These are phyloP conservation scores for Penicillium longicatenatum DNA, from an alignment of 495 filamentous ascomycete species.

Conservation along the genomic window DNA sequence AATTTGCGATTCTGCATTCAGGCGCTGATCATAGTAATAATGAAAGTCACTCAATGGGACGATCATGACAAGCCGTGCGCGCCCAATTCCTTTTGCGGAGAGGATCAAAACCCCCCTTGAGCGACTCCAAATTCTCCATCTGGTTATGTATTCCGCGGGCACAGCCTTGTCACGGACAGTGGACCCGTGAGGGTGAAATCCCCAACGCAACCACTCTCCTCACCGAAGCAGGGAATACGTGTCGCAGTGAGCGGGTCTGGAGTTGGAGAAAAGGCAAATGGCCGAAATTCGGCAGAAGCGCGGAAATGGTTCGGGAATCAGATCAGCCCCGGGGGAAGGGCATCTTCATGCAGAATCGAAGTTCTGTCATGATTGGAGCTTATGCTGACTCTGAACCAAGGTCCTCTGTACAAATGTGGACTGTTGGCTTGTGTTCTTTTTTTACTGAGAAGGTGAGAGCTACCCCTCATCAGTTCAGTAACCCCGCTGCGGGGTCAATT, in stretches of 20 bases:
- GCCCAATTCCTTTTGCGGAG: slow-evolving; percentile 1
- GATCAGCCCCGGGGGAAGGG: not conserved
- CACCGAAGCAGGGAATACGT: slow-evolving; percentile 13
- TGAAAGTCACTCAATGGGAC: not conserved
- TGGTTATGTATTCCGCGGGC: slow-evolving; percentile 9
- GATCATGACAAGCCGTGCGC: not conserved
- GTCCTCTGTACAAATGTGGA: not conserved
- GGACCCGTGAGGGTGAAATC: slow-evolving; percentile 18
- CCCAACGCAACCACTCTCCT: slow-evolving; percentile 23
- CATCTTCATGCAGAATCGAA: slow-evolving; percentile 5
- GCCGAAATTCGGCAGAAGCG: slow-evolving; percentile 25
- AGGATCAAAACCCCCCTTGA: not conserved
- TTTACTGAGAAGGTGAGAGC: not conserved
- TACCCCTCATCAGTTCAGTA: slow-evolving; percentile 35
- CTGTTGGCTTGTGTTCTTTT: not conserved
- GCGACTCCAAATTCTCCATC: slow-evolving; percentile 12
- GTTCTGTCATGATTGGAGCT: not conserved
- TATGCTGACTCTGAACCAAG: not conserved
- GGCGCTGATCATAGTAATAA: not conserved
- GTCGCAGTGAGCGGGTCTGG: slow-evolving; percentile 15
- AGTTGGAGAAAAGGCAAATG: slow-evolving; percentile 22
- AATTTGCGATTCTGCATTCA: not conserved
- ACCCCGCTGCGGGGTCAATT: slow-evolving; percentile 18
- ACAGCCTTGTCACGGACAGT: slow-evolving; percentile 3
- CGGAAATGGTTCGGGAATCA: slow-evolving; percentile 17